Conservation (phyloP, 192 early-diverging fungal genomes). For the Pilobolus umbonatus region DNA sequence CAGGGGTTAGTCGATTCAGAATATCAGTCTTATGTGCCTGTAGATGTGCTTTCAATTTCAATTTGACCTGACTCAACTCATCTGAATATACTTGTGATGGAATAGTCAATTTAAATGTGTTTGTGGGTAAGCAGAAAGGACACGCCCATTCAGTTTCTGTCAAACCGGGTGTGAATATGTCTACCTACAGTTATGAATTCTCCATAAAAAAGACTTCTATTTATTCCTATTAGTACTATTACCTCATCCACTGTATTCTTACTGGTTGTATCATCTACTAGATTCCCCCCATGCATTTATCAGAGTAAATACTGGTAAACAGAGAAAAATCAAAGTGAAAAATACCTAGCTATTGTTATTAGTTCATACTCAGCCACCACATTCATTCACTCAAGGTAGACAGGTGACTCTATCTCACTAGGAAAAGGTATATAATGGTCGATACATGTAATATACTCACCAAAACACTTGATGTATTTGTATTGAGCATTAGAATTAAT, state of each 20-base stretch:
- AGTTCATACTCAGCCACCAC: too few relatives aligned
- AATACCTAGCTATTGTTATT: too few relatives aligned
- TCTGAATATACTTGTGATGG: neutral
- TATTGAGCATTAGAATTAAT: too few relatives aligned
- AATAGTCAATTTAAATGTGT: neutral
- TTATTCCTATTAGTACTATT: neutral
- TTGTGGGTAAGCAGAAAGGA: neutral
- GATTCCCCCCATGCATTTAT: too few relatives aligned
- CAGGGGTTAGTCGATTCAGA: neutral
- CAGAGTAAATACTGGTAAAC: too few relatives aligned
- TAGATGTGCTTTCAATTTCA: neutral
- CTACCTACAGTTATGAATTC: neutral
- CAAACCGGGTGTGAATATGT: neutral
- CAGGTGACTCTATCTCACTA: too few relatives aligned
- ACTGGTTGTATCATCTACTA: neutral
- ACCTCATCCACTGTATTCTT: neutral
- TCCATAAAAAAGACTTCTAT: neutral
- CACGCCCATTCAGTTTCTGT: neutral
- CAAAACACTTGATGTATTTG: too few relatives aligned
- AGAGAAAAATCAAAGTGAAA: too few relatives aligned
- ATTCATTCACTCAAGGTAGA: too few relatives aligned
- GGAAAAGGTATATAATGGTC: too few relatives aligned
- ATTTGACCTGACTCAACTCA: neutral
- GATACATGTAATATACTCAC: too few relatives aligned
- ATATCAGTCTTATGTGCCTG: neutral